Base-by-base conservation (phyloP, 257 asterid genomes). In the Solanum chilense region DNA sequence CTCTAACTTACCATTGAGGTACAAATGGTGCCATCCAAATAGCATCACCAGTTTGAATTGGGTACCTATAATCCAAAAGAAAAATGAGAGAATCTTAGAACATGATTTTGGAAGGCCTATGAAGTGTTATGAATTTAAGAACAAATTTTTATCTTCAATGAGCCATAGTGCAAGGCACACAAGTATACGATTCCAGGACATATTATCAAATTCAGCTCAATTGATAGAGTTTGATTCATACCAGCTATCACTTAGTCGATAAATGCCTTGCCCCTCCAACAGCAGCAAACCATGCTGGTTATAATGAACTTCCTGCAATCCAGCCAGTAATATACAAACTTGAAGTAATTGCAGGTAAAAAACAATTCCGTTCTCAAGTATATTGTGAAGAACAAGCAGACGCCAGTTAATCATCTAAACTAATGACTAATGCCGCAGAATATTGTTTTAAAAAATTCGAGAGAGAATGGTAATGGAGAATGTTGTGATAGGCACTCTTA, bases 1-100 rank as follows among this genome's bases (percentile, higher is more conserved):
- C 83, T 82, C 76, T 85, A 16, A 88, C 98, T 92, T 90, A 97
- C 99, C 99, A 97, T 58, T 97, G 99, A 88, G 99, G 98, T 82
- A 95, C 98, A 89, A 97, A 97, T 3, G 99, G 99, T 1, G 99
- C 98, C 99, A 95, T 96, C 99, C 99, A 97, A 87, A 97, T 97
- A 31, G 93, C 88, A 89, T 97, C 99, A 14, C 99, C 99, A 6
- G 99, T 92, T 93, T 96, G 92, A 90, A 97, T 95, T 33, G 99
- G 99, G 85, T 96, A 97, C 99, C 99, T 96, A 90, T 87, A 87
- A 64, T 86, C 85, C 49, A 88, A 84, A 86, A 76, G 74, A 71
- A 89, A 89, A 70, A 68, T 13, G 64, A 6, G 20, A 81, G 25
- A 83, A 15, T 42, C 27, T 52, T 76, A 87, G 35, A 66, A 31